phyloP scores from a whole-genome alignment of 495 filamentous ascomycete species.

The Penicillium angulare region DNA sequence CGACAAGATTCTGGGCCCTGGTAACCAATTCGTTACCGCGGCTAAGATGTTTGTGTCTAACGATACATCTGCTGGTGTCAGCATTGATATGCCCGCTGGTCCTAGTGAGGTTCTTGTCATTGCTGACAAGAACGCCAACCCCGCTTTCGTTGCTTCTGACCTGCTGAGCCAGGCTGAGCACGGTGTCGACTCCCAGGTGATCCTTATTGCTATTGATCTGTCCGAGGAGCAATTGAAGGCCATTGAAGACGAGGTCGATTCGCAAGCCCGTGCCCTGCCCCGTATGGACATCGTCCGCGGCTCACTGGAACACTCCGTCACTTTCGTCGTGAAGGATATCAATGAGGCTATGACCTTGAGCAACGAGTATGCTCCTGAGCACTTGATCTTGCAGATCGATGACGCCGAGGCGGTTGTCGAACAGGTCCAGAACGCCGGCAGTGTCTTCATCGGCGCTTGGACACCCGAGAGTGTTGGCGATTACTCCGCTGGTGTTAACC shows the following conservation, averaged over 20 bases:
- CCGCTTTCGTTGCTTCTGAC: conserved; percentile 93
- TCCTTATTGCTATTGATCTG: conserved; percentile 84
- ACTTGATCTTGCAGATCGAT: conserved; percentile 86
- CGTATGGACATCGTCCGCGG: conserved; percentile 90
- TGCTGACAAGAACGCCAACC: conserved; percentile 86
- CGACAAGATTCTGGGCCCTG: conserved; percentile 97
- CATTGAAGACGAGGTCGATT: conserved; percentile 88
- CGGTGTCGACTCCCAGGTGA: conserved; percentile 91
- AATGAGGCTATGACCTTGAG: conserved; percentile 82
- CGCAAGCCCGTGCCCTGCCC: conserved; percentile 83
- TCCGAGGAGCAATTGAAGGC: conserved; percentile 65
- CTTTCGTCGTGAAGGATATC: conserved; percentile 74
- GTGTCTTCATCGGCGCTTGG: conserved; percentile 93
- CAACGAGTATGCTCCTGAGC: conserved; percentile 96
- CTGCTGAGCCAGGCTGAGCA: conserved; percentile 95
- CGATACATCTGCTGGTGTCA: conserved; percentile 89
- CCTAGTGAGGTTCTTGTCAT: conserved; percentile 95
- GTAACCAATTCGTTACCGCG: conserved; percentile 98
- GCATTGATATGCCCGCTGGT: conserved; percentile 98
- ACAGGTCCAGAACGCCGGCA: conserved; percentile 88
- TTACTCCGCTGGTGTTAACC: conserved; percentile 96
- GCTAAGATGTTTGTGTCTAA: conserved; percentile 98
- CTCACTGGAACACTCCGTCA: conserved; percentile 88
- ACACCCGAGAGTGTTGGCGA: conserved; percentile 96
- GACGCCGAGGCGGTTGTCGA: conserved; percentile 69